Evolutionary conservation across 768 basidiomycete genomes (phyloP).

Genomic region (Termitomyces sp.): DNA sequence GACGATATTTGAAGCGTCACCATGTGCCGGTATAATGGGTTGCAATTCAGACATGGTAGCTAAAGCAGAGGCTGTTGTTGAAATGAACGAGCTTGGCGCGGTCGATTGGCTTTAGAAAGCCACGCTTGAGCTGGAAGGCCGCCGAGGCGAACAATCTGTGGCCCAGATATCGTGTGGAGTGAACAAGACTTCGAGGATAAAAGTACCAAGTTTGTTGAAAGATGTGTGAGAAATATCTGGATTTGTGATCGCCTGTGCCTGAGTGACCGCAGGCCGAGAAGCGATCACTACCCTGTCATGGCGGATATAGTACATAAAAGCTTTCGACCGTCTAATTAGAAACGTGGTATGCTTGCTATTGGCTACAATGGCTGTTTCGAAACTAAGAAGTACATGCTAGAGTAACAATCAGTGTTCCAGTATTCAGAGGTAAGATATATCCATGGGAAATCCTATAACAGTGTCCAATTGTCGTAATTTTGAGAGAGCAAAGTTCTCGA

Average conservation of each 20-base stretch:
- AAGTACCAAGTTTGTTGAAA: constrained; percentile 1
- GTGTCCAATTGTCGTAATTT: background rate
- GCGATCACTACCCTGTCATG: background rate
- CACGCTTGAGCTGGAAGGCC: constrained; percentile 6
- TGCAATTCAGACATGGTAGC: constrained; percentile 32
- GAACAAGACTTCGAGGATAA: background rate
- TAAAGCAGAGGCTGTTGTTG: background rate
- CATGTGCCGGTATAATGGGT: constrained; percentile 38
- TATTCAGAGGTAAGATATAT: background rate
- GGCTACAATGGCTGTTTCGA: background rate
- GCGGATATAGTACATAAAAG: background rate
- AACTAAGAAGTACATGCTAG: background rate
- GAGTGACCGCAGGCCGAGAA: no score
- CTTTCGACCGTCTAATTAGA: background rate
- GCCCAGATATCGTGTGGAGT: background rate
- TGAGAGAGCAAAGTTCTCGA: background rate
- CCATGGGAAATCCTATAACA: no score
- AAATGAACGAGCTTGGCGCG: background rate
- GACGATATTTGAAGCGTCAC: constrained; percentile 32
- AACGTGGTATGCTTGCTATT: background rate
- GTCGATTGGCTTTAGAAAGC: background rate
- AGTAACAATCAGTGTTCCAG: background rate
- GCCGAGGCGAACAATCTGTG: background rate
- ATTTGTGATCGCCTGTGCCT: constrained; percentile 3
- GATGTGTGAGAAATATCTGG: constrained; percentile 4